These are phyloP conservation scores for Candida maesae DNA, from an alignment of 805 yeast genomes.

Conservation along the genomic window DNA sequence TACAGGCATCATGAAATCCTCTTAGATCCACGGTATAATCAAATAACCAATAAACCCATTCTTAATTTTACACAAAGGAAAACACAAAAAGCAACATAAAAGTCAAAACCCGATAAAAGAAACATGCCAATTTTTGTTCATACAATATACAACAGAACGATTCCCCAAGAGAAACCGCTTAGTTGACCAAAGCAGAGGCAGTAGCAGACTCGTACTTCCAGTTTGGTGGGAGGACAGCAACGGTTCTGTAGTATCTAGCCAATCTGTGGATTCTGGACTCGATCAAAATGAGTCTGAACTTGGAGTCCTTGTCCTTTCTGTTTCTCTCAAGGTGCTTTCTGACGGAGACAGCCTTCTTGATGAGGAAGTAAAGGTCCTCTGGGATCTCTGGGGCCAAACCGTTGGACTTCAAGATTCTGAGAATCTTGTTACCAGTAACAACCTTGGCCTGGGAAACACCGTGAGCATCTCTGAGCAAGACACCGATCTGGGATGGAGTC, in stretches of 20 bases:
- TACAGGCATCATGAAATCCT: constrained; percentile 1
- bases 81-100: not conserved
- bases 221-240: constrained; percentile 98
- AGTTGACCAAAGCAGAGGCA: constrained; percentile 99
- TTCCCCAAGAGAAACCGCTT: constrained; percentile 40
- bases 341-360: constrained; percentile 99
- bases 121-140: constrained; percentile 6
- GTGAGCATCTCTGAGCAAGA: constrained; percentile 98
- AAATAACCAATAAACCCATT: constrained; percentile 9
- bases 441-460: constrained; percentile 98
- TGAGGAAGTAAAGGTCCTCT: constrained; percentile 98
- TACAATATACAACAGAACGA: constrained; percentile 7
- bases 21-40: not conserved
- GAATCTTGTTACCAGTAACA: constrained; percentile 98
- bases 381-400: constrained; percentile 99
- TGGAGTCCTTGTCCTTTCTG: constrained; percentile 99
- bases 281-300: constrained; percentile 99
- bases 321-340: constrained; percentile 99
- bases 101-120: constrained; percentile 1
- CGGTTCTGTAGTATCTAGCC: constrained; percentile 99
- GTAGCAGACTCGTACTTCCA: constrained; percentile 99
- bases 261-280: constrained; percentile 99
- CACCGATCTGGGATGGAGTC: constrained; percentile 99
- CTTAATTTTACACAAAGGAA: constrained; percentile 1
- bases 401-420: constrained; percentile 98